Evolutionary conservation across 1,284 basidiomycete genomes (phyloP).

Genomic region (Limonomyces culmigenus): DNA sequence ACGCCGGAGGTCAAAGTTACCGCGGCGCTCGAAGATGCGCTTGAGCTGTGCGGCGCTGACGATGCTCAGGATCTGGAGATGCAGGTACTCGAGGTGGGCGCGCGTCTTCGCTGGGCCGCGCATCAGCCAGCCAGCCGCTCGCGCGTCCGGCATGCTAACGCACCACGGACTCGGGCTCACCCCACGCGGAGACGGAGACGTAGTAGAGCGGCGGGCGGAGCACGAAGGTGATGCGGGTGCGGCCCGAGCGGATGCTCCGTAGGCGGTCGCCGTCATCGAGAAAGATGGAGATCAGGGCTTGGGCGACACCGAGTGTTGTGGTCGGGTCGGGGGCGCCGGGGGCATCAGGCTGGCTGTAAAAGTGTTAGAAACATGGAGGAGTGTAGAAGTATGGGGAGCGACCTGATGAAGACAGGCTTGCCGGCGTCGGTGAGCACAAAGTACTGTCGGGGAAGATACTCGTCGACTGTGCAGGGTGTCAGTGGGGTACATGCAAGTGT

Average conservation of each 20-base stretch:
- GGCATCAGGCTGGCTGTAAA: constrained; percentile 27
- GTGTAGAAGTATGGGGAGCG: constrained; percentile 8
- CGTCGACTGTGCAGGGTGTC: no score
- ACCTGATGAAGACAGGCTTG: constrained; percentile 86
- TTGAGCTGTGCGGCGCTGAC: constrained; percentile 75
- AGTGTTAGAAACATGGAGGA: constrained; percentile 1
- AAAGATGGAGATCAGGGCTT: constrained; percentile 88
- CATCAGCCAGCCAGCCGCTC: constrained; percentile 12
- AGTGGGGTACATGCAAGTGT: no score
- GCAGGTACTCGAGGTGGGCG: constrained; percentile 85
- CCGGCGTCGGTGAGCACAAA: constrained; percentile 90
- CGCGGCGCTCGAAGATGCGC: constrained; percentile 73
- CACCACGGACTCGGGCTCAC: constrained; percentile 87
- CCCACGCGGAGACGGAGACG: constrained; percentile 80
- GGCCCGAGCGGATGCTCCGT: constrained; percentile 62
- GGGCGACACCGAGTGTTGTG: constrained; percentile 81
- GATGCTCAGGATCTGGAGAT: constrained; percentile 84
- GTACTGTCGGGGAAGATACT: constrained; percentile 60
- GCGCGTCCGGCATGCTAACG: constrained; percentile 18
- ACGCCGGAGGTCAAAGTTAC: constrained; percentile 83
- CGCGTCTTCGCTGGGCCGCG: constrained; percentile 62
- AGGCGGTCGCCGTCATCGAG: constrained; percentile 75
- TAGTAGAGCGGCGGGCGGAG: constrained; percentile 82
- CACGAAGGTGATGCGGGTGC: constrained; percentile 69
- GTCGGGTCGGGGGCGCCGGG: constrained; percentile 49